Conservation (phyloP, 306 rosid species). For the Gastrolobium villosum region DNA sequence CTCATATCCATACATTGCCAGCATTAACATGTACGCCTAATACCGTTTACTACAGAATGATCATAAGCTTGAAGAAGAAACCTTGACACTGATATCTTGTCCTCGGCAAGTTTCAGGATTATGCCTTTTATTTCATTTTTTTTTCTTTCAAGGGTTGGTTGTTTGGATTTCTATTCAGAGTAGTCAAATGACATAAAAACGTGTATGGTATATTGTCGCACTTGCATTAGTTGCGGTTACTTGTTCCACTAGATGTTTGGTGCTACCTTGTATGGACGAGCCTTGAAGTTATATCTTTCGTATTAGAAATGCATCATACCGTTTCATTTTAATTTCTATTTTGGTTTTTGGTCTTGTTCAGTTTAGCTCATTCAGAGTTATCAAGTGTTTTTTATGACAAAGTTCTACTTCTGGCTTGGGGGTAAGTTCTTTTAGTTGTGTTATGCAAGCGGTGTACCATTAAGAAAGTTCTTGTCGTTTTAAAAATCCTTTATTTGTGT, state of each 20-base stretch:
- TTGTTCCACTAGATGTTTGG: constrained; percentile 19
- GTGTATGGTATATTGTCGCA: background rate
- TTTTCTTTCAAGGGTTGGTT: constrained; percentile 19
- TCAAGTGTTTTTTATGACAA: constrained; percentile 91
- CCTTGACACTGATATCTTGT: background rate
- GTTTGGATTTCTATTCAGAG: constrained; percentile 8
- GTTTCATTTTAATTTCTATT: constrained; percentile 6
- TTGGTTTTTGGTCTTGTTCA: constrained; percentile 49
- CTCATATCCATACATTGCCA: background rate
- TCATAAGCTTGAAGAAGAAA: constrained; percentile 24
- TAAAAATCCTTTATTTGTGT: constrained; percentile 24
- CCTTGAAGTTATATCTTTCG: constrained; percentile 26
- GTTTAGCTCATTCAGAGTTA: constrained; percentile 95
- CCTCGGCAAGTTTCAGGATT: constrained; percentile 15
- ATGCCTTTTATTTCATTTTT: background rate
- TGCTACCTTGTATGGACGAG: background rate
- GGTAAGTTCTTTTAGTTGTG: constrained; percentile 49
- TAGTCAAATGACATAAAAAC: constrained; percentile 24
- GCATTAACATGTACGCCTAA: background rate
- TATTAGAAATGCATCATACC: constrained; percentile 18
- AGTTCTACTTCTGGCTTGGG: constrained; percentile 75
- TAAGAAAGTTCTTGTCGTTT: constrained; percentile 8
- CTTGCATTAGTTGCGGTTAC: constrained; percentile 15
- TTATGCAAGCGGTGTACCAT: background rate
- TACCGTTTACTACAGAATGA: background rate